These are phyloP conservation scores for Cenchrus fungigraminus DNA, from an alignment of 176 grass and related monocot species.

Conservation along the genomic window DNA sequence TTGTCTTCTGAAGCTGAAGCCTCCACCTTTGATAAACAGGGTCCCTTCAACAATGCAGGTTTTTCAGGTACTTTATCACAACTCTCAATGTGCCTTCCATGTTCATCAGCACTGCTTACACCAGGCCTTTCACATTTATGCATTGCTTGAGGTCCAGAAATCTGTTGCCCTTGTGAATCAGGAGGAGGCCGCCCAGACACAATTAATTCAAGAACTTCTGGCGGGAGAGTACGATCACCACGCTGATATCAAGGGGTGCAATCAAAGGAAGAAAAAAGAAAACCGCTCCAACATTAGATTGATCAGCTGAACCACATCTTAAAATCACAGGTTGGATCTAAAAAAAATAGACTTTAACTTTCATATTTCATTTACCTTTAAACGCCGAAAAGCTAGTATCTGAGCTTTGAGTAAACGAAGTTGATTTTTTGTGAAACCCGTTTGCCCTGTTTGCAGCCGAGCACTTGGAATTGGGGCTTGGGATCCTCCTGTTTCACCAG, in stretches of 20 bases:
- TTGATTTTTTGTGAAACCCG: slow-evolving; percentile 86
- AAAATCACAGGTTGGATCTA: slow-evolving; percentile 18
- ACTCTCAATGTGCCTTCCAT: slow-evolving; percentile 49
- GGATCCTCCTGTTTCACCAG: slow-evolving; percentile 41
- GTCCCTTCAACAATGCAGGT: slow-evolving; percentile 44
- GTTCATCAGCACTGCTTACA: slow-evolving; percentile 49
- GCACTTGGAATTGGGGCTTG: slow-evolving; percentile 49
- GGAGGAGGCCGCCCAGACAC: slow-evolving; percentile 41
- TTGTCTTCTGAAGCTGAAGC: slow-evolving; percentile 64
- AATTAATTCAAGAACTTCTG: slow-evolving; percentile 95
- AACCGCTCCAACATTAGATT: slow-evolving; percentile 29
- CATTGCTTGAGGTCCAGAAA: slow-evolving; percentile 37
- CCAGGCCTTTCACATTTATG: slow-evolving; percentile 40
- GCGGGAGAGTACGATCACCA: slow-evolving; percentile 81
- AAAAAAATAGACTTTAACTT: slow-evolving; percentile 14
- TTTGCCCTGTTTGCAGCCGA: slow-evolving; percentile 42
- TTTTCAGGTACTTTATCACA: slow-evolving; percentile 59
- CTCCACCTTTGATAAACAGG: slow-evolving; percentile 70
- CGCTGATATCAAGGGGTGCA: slow-evolving; percentile 57
- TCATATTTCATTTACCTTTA: slow-evolving; percentile 73
- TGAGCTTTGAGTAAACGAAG: slow-evolving; percentile 98
- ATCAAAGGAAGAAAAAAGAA: slow-evolving; percentile 27
- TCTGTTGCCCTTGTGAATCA: slow-evolving; percentile 56
- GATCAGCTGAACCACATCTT: slow-evolving; percentile 24
- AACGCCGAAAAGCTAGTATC: slow-evolving; percentile 95